These are phyloP conservation scores for Fraxinus americana DNA, from an alignment of 257 asterid species.

Conservation along the genomic window DNA sequence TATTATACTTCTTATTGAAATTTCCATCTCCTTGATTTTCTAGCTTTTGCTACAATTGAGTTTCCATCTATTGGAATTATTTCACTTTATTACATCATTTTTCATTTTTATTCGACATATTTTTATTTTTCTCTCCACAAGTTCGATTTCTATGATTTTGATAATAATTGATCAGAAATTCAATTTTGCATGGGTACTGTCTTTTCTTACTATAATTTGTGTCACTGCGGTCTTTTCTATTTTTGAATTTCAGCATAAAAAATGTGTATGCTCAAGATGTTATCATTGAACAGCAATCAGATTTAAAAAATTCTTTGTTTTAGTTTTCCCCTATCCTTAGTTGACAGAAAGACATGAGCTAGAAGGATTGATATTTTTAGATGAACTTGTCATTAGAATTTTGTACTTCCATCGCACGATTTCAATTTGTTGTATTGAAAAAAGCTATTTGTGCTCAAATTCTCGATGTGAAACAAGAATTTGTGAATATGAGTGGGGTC, in stretches of 20 bases:
- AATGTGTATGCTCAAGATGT: background rate
- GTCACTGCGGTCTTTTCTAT: background rate
- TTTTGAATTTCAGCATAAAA: background rate
- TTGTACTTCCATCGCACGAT: background rate
- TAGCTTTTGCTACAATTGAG: background rate
- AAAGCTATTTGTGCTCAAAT: too few relatives aligned
- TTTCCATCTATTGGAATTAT: constrained; percentile 9
- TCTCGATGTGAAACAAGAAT: too few relatives aligned
- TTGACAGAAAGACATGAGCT: too few relatives aligned
- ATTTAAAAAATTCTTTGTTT: too few relatives aligned
- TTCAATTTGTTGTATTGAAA: too few relatives aligned
- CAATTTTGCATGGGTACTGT: background rate
- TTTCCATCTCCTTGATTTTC: background rate
- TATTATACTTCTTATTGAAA: background rate
- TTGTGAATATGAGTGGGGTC: too few relatives aligned
- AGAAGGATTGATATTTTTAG: too few relatives aligned
- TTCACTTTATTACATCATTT: background rate
- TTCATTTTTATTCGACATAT: background rate
- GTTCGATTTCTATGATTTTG: constrained; percentile 7
- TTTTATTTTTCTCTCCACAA: background rate
- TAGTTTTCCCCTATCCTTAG: too few relatives aligned
- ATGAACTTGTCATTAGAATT: background rate
- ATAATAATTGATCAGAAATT: background rate
- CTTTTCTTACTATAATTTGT: constrained; percentile 1
- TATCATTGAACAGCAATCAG: background rate